These are phyloP conservation scores for Fonsecaea pedrosoi DNA, from an alignment of 2,329 filamentous ascomycete genomes.

Conservation along the genomic window DNA sequence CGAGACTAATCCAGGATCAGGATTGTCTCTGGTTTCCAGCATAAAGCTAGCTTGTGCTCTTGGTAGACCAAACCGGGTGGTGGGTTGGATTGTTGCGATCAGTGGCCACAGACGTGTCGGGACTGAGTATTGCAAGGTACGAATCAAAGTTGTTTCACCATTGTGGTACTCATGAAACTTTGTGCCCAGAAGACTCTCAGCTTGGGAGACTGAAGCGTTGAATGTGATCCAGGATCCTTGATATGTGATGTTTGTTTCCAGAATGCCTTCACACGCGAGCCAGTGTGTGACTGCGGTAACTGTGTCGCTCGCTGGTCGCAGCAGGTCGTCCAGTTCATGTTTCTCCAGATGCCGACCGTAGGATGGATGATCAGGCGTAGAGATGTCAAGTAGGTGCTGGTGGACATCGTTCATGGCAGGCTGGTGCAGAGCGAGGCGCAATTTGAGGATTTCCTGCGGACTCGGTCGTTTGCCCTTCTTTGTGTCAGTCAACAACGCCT, in stretches of 20 bases:
- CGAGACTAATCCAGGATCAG: neutral
- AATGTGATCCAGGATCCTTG: slow-evolving; percentile 69
- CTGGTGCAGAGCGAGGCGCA: slow-evolving; percentile 59
- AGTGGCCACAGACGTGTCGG: slow-evolving; percentile 61
- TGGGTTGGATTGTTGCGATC: slow-evolving; percentile 70
- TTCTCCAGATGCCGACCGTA: slow-evolving; percentile 70
- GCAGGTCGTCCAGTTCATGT: slow-evolving; percentile 62
- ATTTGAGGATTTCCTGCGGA: slow-evolving; percentile 52
- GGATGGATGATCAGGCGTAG: slow-evolving; percentile 63
- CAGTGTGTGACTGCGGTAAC: slow-evolving; percentile 61
- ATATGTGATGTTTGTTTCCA: slow-evolving; percentile 54
- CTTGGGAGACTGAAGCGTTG: slow-evolving; percentile 57
- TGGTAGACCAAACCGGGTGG: slow-evolving; percentile 65
- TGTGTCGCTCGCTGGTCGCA: slow-evolving; percentile 59
- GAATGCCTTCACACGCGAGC: slow-evolving; percentile 61
- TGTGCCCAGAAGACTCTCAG: slow-evolving; percentile 64
- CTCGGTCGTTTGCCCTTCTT: slow-evolving; percentile 18
- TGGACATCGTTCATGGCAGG: slow-evolving; percentile 61
- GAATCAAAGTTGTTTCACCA: slow-evolving; percentile 55
- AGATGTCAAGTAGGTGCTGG: slow-evolving; percentile 65
- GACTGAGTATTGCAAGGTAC: slow-evolving; percentile 67
- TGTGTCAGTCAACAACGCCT: neutral
- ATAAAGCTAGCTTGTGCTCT: slow-evolving; percentile 51
- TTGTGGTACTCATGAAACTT: slow-evolving; percentile 64
- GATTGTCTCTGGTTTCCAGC: slow-evolving; percentile 27